A percentile compares a stretch with the other conserved stretches of the same genome.
Conservation (phyloP, 139 green algal genomes). For the Parachlorella kessleri region DNA sequence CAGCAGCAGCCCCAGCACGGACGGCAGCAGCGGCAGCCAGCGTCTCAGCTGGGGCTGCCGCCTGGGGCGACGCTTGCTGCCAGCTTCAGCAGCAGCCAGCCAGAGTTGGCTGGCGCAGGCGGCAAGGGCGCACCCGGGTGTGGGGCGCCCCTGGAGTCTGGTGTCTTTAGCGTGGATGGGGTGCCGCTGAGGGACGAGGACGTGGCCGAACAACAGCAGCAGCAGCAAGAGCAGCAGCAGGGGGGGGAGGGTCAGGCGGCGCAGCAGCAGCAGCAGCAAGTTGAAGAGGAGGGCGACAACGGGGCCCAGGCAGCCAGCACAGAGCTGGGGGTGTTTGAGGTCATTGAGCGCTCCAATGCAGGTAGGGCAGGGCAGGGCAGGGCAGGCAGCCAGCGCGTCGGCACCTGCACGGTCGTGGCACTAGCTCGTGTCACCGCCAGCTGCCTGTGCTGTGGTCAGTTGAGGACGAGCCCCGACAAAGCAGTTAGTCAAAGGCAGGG, state of each 20-base stretch:
- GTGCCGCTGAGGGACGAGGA: too few relatives aligned
- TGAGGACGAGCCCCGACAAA: too few relatives aligned
- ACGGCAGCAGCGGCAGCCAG: too few relatives aligned
- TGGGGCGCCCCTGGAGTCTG: too few relatives aligned
- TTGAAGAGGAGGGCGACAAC: constrained; percentile 8
- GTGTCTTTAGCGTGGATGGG: too few relatives aligned
- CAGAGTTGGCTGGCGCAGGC: not conserved
- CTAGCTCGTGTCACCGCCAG: too few relatives aligned
- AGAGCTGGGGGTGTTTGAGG: constrained; percentile 66
- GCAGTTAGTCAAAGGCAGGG: too few relatives aligned
- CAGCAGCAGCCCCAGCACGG: not conserved
- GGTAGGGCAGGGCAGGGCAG: constrained; percentile 6
- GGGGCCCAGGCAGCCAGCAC: constrained; percentile 45
- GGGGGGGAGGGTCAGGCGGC: not conserved
- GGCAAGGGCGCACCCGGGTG: too few relatives aligned
- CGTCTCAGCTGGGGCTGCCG: not conserved
- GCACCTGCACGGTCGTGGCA: too few relatives aligned
- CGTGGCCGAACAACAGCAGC: not conserved
- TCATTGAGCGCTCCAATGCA: constrained; percentile 54
- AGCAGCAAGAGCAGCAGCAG: constrained; percentile 1
- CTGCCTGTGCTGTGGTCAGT: too few relatives aligned
- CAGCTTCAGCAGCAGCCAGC: not conserved
- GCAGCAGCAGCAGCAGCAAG: not conserved
- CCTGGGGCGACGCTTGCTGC: not conserved
- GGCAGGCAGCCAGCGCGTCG: too few relatives aligned